These are phyloP conservation scores for Ophiostoma piceae DNA, from an alignment of 2,329 filamentous ascomycete species.

Conservation along the genomic window DNA sequence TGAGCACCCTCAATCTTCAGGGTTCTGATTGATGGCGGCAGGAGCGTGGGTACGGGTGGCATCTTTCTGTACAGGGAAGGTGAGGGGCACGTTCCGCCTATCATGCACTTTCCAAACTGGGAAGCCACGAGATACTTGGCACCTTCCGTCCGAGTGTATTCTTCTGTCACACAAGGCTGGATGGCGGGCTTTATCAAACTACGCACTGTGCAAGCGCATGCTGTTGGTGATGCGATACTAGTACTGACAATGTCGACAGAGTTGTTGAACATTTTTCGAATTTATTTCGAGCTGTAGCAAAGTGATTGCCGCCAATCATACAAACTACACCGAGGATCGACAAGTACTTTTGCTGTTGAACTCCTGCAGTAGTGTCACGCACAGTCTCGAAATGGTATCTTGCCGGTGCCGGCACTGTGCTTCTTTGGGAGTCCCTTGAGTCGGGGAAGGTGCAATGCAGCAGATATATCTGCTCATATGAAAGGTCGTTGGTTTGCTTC, in stretches of 20 bases:
- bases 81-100: not conserved
- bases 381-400: constrained; percentile 10
- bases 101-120: not conserved
- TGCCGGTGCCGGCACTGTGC: not conserved
- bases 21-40: not conserved
- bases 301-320: not conserved
- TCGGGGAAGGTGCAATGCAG: not conserved
- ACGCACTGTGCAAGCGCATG: not conserved
- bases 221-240: not conserved
- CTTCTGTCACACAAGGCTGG: not conserved
- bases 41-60: not conserved
- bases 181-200: not conserved
- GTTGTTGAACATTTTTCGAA: not conserved
- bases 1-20: not conserved
- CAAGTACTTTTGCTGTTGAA: not conserved
- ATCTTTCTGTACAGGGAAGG: not conserved
- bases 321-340: not conserved
- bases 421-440: not conserved
- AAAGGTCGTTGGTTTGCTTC: not conserved
- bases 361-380: not conserved
- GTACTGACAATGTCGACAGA: not conserved
- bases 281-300: not conserved
- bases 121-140: not conserved
- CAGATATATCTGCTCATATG: not conserved
- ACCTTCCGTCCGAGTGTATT: not conserved